Evolutionary conservation across 306 rosid species (phyloP), one percentile per base, ranked within the genome.

Genomic region (Macrotyloma uniflorum): DNA sequence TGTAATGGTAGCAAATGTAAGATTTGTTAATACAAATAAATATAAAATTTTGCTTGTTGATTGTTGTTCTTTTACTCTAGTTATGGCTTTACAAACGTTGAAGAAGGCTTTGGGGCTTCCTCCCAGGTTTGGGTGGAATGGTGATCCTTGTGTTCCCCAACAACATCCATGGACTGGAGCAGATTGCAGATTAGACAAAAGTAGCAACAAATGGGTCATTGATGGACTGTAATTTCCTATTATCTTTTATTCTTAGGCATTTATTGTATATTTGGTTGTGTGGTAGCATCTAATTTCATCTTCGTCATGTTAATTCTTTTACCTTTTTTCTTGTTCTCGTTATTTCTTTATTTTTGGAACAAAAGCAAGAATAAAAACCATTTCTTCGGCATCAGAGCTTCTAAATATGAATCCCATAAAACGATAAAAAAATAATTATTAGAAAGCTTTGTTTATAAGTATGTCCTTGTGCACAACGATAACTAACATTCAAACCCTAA

Each of bases 101-200:
- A 96, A 93, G 92, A 80, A 36, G 82, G 82, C 96, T 46, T 83
- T 96, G 91, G 96, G 90, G 32, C 98, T 96, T 73, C 99, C 99
- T 54, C 84, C 86, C 55, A 91, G 98, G 74, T 83, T 96, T 71
- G 98, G 99, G 57, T 96, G 99, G 99, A 93, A 96, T 43, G 99
- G 99, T 49, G 99, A 96, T 96, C 99, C 98, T 5, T 96, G 99
- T 51, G 97, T 91, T 83, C 99, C 99, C 68, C 96, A 91, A 75
- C 92, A 96, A 71, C 99, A 93, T 86, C 99, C 99, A 28, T 96
- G 98, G 98, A 89, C 87, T 36, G 99, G 99, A 82, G 96, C 89
- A 23, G 94, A 90, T 75, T 93, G 98, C 84, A 97, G 87, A 59
- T 83, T 79, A 24, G 92, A 96, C 83, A 87, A 57, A 83, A 82